Conservation (phyloP, 257 asterid species). For the Paulownia fortunei region DNA sequence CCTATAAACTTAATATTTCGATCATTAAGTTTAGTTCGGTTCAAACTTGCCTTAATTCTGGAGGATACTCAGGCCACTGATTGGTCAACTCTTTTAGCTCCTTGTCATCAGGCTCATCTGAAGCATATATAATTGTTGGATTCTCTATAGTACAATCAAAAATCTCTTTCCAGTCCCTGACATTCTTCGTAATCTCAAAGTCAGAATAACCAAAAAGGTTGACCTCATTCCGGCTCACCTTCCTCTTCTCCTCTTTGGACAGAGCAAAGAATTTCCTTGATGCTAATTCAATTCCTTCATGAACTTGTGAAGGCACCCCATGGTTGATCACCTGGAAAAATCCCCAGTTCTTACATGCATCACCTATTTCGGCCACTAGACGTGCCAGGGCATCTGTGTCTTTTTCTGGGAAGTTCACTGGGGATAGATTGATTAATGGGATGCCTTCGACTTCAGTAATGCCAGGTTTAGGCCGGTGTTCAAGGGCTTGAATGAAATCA, state of each 20-base stretch:
- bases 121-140: slow-evolving; percentile 51
- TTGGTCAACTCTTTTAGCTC: slow-evolving; percentile 42
- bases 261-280: slow-evolving; percentile 58
- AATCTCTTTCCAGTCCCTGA: slow-evolving; percentile 83
- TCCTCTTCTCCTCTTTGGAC: slow-evolving; percentile 63
- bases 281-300: slow-evolving; percentile 54
- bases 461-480: slow-evolving; percentile 64
- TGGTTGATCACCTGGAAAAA: slow-evolving; percentile 85
- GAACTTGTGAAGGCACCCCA: slow-evolving; percentile 61
- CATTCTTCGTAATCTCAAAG: slow-evolving; percentile 66
- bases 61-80: slow-evolving; percentile 67
- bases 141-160: slow-evolving; percentile 60
- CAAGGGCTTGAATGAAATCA: slow-evolving; percentile 62
- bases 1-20: not conserved
- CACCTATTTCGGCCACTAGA: slow-evolving; percentile 54
- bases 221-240: slow-evolving; percentile 51
- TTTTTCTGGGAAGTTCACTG: slow-evolving; percentile 33
- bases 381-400: slow-evolving; percentile 26
- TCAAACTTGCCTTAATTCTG: slow-evolving; percentile 46
- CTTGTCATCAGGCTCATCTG: slow-evolving; percentile 53
- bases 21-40: not conserved
- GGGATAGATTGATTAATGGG: slow-evolving; percentile 70
- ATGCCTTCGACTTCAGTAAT: slow-evolving; percentile 57
- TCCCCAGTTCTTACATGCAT: slow-evolving; percentile 71
- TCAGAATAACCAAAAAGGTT: slow-evolving; percentile 68